Conservation (phyloP, 805 yeast species). For the Saturnispora gosingensis region DNA sequence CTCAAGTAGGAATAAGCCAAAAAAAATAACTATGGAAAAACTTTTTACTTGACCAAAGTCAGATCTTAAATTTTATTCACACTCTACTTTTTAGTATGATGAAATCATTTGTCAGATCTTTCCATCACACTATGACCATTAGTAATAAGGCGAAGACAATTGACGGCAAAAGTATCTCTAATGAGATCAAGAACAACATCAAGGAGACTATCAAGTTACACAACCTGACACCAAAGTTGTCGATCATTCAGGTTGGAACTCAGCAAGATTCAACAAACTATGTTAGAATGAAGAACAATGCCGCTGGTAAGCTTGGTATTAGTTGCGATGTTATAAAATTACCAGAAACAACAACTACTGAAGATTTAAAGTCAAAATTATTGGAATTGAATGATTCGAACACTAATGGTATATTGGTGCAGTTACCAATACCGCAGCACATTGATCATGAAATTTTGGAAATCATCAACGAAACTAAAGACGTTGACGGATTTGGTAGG, state of each 20-base stretch:
- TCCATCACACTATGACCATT: neutral
- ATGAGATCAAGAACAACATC: conserved; percentile 1
- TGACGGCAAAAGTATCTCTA: conserved; percentile 4
- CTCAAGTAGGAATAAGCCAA: neutral
- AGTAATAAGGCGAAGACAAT: neutral
- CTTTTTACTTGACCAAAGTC: neutral
- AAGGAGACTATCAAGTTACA: neutral
- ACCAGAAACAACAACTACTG: conserved; percentile 36
- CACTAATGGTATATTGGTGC: conserved; percentile 65
- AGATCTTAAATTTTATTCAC: neutral
- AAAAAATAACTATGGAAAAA: neutral
- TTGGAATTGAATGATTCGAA: conserved; percentile 36
- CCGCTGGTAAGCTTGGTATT: conserved; percentile 63
- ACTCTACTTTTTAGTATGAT: neutral
- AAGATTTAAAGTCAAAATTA: conserved; percentile 46
- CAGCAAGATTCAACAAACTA: conserved; percentile 77
- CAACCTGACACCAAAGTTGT: conserved; percentile 51
- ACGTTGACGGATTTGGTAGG: conserved; percentile 79
- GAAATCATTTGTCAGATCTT: neutral
- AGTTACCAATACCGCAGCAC: conserved; percentile 67
- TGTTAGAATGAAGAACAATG: conserved; percentile 71
- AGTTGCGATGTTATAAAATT: conserved; percentile 51
- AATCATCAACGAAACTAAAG: conserved; percentile 35
- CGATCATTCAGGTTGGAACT: conserved; percentile 68
- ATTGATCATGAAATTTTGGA: conserved; percentile 56